phyloP scores from a whole-genome alignment of 192 early-diverging fungal species.

The Backusella australiensis region DNA sequence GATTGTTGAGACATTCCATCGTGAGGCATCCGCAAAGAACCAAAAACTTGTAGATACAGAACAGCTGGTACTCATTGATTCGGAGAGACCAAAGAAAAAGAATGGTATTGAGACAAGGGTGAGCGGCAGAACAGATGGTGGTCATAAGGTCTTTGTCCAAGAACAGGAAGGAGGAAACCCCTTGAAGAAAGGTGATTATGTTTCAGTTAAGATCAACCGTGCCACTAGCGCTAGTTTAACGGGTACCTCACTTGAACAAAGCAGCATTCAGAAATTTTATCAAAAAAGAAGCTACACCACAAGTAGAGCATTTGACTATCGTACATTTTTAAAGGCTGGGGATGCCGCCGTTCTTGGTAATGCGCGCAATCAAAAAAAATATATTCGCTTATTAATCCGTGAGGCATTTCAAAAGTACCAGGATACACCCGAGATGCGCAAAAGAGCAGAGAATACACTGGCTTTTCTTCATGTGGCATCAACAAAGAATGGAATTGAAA shows the following conservation, averaged over 20 bases:
- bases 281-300: background rate
- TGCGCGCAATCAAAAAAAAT: background rate
- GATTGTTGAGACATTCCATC: slow-evolving; percentile 66
- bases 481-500: background rate
- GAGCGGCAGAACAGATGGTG: slow-evolving; percentile 63
- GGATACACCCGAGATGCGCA: background rate
- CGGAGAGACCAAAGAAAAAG: slow-evolving; percentile 40
- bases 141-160: slow-evolving; percentile 62
- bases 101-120: slow-evolving; percentile 35
- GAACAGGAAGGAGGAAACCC: slow-evolving; percentile 21
- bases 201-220: slow-evolving; percentile 14
- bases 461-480: slow-evolving; percentile 10
- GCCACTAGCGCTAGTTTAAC: slow-evolving; percentile 31
- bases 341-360: background rate
- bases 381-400: slow-evolving; percentile 1
- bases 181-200: slow-evolving; percentile 29
- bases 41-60: slow-evolving; percentile 46
- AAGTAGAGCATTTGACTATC: background rate
- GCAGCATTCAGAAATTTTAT: slow-evolving; percentile 15
- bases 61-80: slow-evolving; percentile 57
- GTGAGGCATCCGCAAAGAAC: slow-evolving; percentile 49
- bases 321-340: slow-evolving; percentile 8
- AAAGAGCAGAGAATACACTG: slow-evolving; percentile 11
- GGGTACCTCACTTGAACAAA: background rate
- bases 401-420: background rate